phyloP scores from a whole-genome alignment of 129 eudicot species.

The Chrysanthemum lavandulifolium region DNA sequence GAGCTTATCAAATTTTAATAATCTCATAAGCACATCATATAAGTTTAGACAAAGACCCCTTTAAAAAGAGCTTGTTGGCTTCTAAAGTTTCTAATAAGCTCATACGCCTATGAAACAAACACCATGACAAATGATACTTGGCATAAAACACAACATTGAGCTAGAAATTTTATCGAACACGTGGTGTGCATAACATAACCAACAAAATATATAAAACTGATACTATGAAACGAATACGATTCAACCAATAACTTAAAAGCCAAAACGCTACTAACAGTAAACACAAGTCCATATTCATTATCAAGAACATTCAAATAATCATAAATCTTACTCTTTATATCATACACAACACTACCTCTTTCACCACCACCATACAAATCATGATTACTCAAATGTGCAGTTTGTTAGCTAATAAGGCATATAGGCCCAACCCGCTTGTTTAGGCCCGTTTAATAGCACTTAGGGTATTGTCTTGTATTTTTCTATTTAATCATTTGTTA shows the following conservation, averaged over 20 bases:
- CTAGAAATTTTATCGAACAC: conserved; percentile 62
- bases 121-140: no score
- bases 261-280: conserved; percentile 44
- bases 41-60: no score
- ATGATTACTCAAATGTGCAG: conserved; percentile 43
- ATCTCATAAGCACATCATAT: no score
- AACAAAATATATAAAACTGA: no score
- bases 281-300: conserved; percentile 41
- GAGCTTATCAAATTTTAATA: no score
- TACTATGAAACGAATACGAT: conserved; percentile 39
- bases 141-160: background rate
- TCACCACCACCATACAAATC: conserved; percentile 44
- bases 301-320: conserved; percentile 44
- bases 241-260: conserved; percentile 40
- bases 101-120: no score
- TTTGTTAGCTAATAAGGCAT: background rate
- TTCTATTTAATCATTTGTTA: no score
- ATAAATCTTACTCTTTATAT: conserved; percentile 33
- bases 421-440: no score
- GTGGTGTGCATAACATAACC: conserved; percentile 8
- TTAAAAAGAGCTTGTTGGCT: no score
- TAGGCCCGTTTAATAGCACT: no score
- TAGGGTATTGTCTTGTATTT: no score
- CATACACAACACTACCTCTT: conserved; percentile 37
- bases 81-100: no score